Evolutionary conservation across 345 rosid species (phyloP), one percentile per base, ranked within the genome.

Genomic region (Rhizophora apiculata): DNA sequence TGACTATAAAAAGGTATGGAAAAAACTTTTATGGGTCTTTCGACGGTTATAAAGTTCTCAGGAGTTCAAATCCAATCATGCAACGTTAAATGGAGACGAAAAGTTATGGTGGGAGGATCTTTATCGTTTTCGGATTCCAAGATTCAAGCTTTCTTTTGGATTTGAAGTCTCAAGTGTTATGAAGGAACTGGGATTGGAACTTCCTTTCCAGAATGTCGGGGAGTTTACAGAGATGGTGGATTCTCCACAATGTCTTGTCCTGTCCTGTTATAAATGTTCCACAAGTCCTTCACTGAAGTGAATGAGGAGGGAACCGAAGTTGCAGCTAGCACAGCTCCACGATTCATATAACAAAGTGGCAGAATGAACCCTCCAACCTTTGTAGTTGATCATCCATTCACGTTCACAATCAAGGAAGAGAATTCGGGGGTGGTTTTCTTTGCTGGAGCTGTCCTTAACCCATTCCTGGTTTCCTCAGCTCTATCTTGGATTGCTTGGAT

Each of bases 291-390:
- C 32, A 73, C 82, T 53, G 85, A 82, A 67, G 81, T 78, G 8
- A 80, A 75, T 54, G 81, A 82, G 68, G 76, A 75, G 68, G 78
- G 81, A 30, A 71, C 81, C 8, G 79, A 84, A 75, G 85, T 79
- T 13, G 76, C 73, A 9, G 72, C 78, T 13, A 46, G 62, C 39
- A 37, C 69, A 37, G 71, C 78, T 34, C 51, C 30, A 29, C 2
- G 15, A 13, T 49, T 64, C 3, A 27, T 2, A 8, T 15, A 4
- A 56, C 15, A 8, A 19, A 20, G 57, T 49, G 19, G 24, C 5
- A 37, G 64, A 36, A 1, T 20, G 34, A 16, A 63, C 8, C 20
- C 52, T 18, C 76, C 76, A 29, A 76, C 74, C 53, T 69, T 72
- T 60, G 83, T 76, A 6, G 80, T 73, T 61, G 76, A 80, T 10